phyloP scores from a whole-genome alignment of 2,329 filamentous ascomycete genomes.

The Nectriaceae sp. region DNA sequence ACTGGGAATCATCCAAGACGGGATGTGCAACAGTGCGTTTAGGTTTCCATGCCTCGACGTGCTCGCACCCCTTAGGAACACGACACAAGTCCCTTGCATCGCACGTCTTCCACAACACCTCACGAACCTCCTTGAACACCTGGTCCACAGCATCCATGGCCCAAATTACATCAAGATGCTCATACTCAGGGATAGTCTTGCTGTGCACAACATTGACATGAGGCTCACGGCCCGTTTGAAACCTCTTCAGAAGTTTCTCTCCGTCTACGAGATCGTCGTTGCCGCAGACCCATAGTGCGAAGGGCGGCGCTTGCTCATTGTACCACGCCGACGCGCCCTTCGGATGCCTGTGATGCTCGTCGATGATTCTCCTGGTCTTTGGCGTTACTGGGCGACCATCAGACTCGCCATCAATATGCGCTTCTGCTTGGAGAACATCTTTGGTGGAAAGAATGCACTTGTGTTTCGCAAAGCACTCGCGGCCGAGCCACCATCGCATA shows the following conservation, averaged over 20 bases:
- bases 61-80: slow-evolving; percentile 65
- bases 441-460: slow-evolving; percentile 84
- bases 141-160: slow-evolving; percentile 84
- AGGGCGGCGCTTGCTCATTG: slow-evolving; percentile 73
- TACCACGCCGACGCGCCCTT: slow-evolving; percentile 75
- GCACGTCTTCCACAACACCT: slow-evolving; percentile 83
- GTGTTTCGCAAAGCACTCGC: slow-evolving; percentile 77
- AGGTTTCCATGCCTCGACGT: slow-evolving; percentile 42
- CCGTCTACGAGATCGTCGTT: slow-evolving; percentile 86
- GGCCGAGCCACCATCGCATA: slow-evolving; percentile 94
- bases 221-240: slow-evolving; percentile 78
- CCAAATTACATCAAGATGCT: slow-evolving; percentile 95
- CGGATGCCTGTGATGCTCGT: slow-evolving; percentile 38
- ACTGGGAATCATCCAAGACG: slow-evolving; percentile 20
- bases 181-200: slow-evolving; percentile 83
- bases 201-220: slow-evolving; percentile 78
- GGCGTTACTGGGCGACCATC: slow-evolving; percentile 19
- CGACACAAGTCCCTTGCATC: slow-evolving; percentile 57
- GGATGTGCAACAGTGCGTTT: slow-evolving; percentile 6
- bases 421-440: slow-evolving; percentile 66
- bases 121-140: slow-evolving; percentile 77
- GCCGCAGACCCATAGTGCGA: slow-evolving; percentile 87
- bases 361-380: slow-evolving; percentile 27
- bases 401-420: slow-evolving; percentile 55
- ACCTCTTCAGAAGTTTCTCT: slow-evolving; percentile 68